Evolutionary conservation across 1,284 basidiomycete genomes (phyloP), one percentile per base, ranked within the genome.

Genomic region (Tremellales sp.): DNA sequence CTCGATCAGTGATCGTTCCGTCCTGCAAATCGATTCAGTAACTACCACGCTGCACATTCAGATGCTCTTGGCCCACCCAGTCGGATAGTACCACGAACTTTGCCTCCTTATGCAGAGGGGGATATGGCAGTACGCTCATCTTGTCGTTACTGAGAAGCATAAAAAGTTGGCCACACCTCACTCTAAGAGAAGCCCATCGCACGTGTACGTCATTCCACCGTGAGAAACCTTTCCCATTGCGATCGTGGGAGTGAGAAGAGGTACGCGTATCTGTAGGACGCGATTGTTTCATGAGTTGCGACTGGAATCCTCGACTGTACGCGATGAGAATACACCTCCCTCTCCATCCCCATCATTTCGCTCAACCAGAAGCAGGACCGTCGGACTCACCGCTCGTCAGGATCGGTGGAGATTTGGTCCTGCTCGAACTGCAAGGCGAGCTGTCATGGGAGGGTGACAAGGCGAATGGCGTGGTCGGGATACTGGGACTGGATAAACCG

Each of bases 1-100:
- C 89, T 60, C 79, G 80, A 40, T 81, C 88, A 6, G 89, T 93
- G 72, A 93, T 93, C 19, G 88, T 94, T 61, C 89, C 90, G 74
- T 92, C 90, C 89, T 72, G 39, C 6, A 14, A 16, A n/a, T 7
- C 12, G 39, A 40, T 31, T 40, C 19, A 37, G 5, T 32, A 9
- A 36, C 84, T 36, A 24, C 21, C 43, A 51, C 38, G n/a, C 25
- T 14, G 3, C 18, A 9, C 12, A 21, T 9, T 5, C 43, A 33
- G 34, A 37, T 39, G n/a, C 35, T 39, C 46, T 51, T 57, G 50
- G 78, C 85, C 56, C 62, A 90, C 88, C 88, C 70, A 93, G 71
- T 94, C 89, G 45, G 87, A 87, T 35, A 93, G 76, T 29, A 88
- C 85, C 25, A 92, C 83, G 59, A 89, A 93, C 64, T 81, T 81